Evolutionary conservation across 75 land plant species (phyloP).

Genomic region (Adiantum capillusveneris): DNA sequence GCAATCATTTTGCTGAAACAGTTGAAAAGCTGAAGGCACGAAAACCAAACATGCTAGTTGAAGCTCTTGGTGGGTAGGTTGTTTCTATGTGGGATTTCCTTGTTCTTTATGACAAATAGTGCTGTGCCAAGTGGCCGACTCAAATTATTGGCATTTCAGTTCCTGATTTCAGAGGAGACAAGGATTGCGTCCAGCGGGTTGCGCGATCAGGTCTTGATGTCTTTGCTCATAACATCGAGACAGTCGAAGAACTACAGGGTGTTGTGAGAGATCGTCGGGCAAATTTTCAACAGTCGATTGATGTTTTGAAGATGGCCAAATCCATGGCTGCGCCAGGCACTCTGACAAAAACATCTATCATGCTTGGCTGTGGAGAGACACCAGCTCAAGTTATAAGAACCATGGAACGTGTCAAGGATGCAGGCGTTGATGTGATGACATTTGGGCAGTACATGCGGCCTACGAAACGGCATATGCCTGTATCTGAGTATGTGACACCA

Average conservation of each 20-base stretch:
- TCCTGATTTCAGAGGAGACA: slow-evolving; percentile 88
- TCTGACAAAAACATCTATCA: slow-evolving; percentile 90
- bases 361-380: slow-evolving; percentile 99
- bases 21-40: slow-evolving; percentile 62
- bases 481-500: slow-evolving; percentile 91
- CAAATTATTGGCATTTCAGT: slow-evolving; percentile 42
- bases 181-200: slow-evolving; percentile 80
- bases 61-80: slow-evolving; percentile 66
- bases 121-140: too few species aligned
- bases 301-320: slow-evolving; percentile 86
- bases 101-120: too few species aligned
- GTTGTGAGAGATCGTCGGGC: slow-evolving; percentile 84
- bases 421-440: slow-evolving; percentile 98
- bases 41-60: slow-evolving; percentile 87
- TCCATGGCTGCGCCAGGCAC: slow-evolving; percentile 71
- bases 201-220: slow-evolving; percentile 92
- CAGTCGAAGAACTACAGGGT: slow-evolving; percentile 91
- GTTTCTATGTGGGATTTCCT: too few species aligned
- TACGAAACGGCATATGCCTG: slow-evolving; percentile 95
- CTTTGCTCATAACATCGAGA: slow-evolving; percentile 98
- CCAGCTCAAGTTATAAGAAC: slow-evolving; percentile 75
- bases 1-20: slow-evolving; percentile 91
- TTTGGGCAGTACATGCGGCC: slow-evolving; percentile 99
- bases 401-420: slow-evolving; percentile 86
- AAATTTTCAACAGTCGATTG: slow-evolving; percentile 88